A percentile compares a stretch with the other conserved stretches of the same genome.
phyloP scores from a whole-genome alignment of 805 yeast species.

The Candida dajiaensis region DNA sequence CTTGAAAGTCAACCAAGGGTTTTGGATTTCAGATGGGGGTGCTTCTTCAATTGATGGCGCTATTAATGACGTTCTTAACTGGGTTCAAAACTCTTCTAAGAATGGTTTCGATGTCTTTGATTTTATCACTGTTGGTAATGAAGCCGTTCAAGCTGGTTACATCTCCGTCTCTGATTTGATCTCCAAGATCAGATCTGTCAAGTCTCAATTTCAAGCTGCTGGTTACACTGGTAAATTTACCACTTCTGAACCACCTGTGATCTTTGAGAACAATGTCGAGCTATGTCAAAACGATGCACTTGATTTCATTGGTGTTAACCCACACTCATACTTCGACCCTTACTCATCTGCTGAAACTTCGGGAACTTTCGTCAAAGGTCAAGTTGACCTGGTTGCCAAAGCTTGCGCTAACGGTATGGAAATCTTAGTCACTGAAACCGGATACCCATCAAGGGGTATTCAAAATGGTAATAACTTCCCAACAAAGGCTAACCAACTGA shows the following conservation, averaged over 20 bases:
- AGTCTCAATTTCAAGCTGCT: constrained; percentile 47
- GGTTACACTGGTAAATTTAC: constrained; percentile 77
- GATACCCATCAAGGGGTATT: constrained; percentile 75
- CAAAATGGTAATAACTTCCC: constrained; percentile 75
- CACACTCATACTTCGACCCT: constrained; percentile 79
- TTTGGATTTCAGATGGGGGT: constrained; percentile 69
- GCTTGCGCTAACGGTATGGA: constrained; percentile 48
- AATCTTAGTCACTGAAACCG: constrained; percentile 76
- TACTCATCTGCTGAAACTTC: constrained; percentile 56
- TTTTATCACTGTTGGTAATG: constrained; percentile 80
- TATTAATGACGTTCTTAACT: constrained; percentile 46
- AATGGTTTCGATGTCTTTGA: constrained; percentile 72
- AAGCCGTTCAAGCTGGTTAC: constrained; percentile 66
- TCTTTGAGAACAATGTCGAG: constrained; percentile 54
- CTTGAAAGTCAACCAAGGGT: constrained; percentile 74
- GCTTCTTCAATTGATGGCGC: constrained; percentile 61
- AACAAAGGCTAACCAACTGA: constrained; percentile 56
- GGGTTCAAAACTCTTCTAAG: constrained; percentile 32
- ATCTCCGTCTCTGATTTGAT: constrained; percentile 57
- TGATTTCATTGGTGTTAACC: constrained; percentile 81
- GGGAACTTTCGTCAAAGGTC: constrained; percentile 65
- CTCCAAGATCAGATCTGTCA: constrained; percentile 59
- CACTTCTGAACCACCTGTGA: constrained; percentile 87
- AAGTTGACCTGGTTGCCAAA: constrained; percentile 46
- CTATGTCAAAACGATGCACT: constrained; percentile 65